Conservation (phyloP, 148 eudicot species). For the Arbutus unedo region DNA sequence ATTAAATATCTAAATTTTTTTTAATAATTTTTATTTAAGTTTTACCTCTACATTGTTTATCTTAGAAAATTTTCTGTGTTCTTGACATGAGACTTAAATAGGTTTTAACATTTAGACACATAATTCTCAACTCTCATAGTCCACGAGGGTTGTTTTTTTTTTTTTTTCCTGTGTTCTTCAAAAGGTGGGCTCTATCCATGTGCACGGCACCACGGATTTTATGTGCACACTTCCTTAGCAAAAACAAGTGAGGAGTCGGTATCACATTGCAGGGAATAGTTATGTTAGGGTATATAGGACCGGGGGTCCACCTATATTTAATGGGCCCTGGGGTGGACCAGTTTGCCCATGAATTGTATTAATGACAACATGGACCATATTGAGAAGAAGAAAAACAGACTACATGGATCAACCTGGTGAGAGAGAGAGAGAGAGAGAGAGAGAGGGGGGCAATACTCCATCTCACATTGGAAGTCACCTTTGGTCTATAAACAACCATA, state of each 20-base stretch:
- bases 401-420: background rate
- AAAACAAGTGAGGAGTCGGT: slow-evolving; percentile 26
- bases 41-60: background rate
- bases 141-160: background rate
- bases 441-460: background rate
- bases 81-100: background rate
- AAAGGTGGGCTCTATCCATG: slow-evolving; percentile 55
- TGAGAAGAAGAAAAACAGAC: background rate
- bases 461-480: no score
- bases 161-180: background rate
- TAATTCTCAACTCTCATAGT: background rate
- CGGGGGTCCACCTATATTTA: slow-evolving; percentile 35
- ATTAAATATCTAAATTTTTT: no score
- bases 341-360: slow-evolving; percentile 32
- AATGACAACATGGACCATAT: slow-evolving; percentile 32
- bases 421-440: slow-evolving; percentile 16
- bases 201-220: slow-evolving; percentile 31
- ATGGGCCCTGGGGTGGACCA: slow-evolving; percentile 45
- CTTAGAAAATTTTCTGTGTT: background rate
- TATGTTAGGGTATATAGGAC: slow-evolving; percentile 29
- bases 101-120: background rate
- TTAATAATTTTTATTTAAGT: background rate
- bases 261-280: slow-evolving; percentile 32
- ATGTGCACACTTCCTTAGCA: slow-evolving; percentile 10
- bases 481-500: no score